phyloP scores from a whole-genome alignment of 768 basidiomycete species.

The Termitomyces sp. region DNA sequence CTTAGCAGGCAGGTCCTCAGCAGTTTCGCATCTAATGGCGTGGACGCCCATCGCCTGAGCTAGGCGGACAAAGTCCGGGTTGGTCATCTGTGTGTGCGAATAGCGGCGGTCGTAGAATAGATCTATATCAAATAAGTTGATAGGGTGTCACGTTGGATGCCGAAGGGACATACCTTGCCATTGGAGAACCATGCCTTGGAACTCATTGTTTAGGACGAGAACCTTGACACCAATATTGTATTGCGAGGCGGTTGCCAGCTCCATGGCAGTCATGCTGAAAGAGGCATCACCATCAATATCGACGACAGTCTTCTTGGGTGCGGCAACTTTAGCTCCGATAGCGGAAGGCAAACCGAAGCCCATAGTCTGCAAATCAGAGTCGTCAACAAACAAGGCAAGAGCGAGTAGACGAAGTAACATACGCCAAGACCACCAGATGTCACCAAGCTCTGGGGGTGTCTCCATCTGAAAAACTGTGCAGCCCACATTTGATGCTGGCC shows the following conservation, averaged over 20 bases:
- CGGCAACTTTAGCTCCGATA: conserved; percentile 96
- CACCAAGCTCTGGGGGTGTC: conserved; percentile 77
- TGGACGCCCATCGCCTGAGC: conserved; percentile 91
- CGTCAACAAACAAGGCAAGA: not conserved
- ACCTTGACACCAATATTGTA: conserved; percentile 94
- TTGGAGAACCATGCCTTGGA: conserved; percentile 98
- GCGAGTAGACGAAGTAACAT: conserved; percentile 26
- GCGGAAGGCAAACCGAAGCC: conserved; percentile 94
- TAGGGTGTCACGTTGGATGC: not conserved
- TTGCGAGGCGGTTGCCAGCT: conserved; percentile 90
- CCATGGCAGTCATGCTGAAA: conserved; percentile 99
- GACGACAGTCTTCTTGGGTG: conserved; percentile 87
- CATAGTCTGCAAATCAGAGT: conserved; percentile 67
- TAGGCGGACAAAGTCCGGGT: conserved; percentile 91
- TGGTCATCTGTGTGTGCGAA: conserved; percentile 92
- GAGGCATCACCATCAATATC: conserved; percentile 98
- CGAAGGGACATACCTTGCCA: conserved; percentile 76
- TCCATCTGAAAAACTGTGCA: conserved; percentile 92
- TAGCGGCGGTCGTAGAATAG: conserved; percentile 97
- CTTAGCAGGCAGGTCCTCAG: conserved; percentile 80
- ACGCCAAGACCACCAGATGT: conserved; percentile 94
- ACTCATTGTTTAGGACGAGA: conserved; percentile 90
- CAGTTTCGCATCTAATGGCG: conserved; percentile 68
- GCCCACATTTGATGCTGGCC: conserved; percentile 99
- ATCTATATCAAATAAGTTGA: conserved; percentile 36